phyloP scores from a whole-genome alignment of 345 rosid species.

The Populus alba region DNA sequence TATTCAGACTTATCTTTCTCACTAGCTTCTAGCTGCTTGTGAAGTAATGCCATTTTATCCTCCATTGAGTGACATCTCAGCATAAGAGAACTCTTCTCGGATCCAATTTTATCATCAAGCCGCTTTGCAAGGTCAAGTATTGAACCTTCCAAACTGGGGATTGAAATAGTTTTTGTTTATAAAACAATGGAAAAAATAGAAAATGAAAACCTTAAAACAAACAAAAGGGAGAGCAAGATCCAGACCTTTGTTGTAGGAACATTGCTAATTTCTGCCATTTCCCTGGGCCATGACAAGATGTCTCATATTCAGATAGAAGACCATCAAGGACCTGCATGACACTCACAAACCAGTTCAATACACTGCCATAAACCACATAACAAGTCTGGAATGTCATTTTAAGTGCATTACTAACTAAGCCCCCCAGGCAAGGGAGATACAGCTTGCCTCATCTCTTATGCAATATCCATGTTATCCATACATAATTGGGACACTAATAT shows the following conservation, averaged over 20 bases:
- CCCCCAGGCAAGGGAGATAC: neutral
- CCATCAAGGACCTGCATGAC: conserved; percentile 70
- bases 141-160: conserved; percentile 84
- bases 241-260: conserved; percentile 85
- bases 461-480: neutral
- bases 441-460: neutral
- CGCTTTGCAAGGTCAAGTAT: conserved; percentile 75
- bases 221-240: neutral
- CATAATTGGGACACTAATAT: neutral
- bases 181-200: neutral
- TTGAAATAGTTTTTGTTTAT: neutral
- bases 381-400: neutral
- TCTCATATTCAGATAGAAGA: conserved; percentile 73
- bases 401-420: neutral
- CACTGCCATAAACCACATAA: neutral
- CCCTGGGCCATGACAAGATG: conserved; percentile 75
- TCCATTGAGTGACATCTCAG: conserved; percentile 81
- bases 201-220: neutral
- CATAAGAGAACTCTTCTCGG: conserved; percentile 74
- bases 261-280: conserved; percentile 89
- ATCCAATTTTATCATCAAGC: conserved; percentile 69
- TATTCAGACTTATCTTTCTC: conserved; percentile 79
- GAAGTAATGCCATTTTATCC: conserved; percentile 72
- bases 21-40: conserved; percentile 82
- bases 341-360: conserved; percentile 8